These are phyloP conservation scores for Gentiana macrophylla DNA, from an alignment of 257 asterid genomes.

Conservation along the genomic window DNA sequence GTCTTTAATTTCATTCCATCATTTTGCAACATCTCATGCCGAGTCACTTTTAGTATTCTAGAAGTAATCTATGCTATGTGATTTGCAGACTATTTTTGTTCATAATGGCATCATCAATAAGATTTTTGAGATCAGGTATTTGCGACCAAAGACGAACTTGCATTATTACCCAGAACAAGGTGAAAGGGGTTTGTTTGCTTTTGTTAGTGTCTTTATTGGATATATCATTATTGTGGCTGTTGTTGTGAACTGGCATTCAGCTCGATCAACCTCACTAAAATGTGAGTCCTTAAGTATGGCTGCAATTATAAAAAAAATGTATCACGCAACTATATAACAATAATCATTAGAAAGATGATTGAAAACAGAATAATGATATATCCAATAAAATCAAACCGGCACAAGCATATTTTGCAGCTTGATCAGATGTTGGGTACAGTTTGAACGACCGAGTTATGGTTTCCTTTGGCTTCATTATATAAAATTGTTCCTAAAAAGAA, in stretches of 20 bases:
- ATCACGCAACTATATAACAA: not conserved
- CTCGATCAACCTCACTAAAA: slow-evolving; percentile 85
- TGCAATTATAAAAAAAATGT: slow-evolving; percentile 26
- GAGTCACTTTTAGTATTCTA: no score
- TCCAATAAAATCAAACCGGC: slow-evolving; percentile 32
- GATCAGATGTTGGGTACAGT: slow-evolving; percentile 83
- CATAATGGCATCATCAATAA: no score
- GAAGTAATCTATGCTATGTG: no score
- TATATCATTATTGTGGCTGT: slow-evolving; percentile 47
- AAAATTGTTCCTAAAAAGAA: slow-evolving; percentile 70
- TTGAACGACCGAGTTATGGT: slow-evolving; percentile 63
- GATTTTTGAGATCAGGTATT: no score
- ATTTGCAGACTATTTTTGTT: no score
- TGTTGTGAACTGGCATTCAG: slow-evolving; percentile 91
- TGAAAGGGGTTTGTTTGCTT: no score
- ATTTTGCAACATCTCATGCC: no score
- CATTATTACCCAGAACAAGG: no score
- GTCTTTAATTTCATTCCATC: no score
- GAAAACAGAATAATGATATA: not conserved
- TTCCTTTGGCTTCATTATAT: slow-evolving; percentile 88
- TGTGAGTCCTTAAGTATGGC: slow-evolving; percentile 92
- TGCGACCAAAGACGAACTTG: no score
- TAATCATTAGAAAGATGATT: no score
- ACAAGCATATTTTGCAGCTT: slow-evolving; percentile 83
- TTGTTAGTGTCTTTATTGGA: no score